These are phyloP conservation scores for Hyphodiscus sp. DNA, from an alignment of 2,329 filamentous ascomycete genomes.

Conservation along the genomic window DNA sequence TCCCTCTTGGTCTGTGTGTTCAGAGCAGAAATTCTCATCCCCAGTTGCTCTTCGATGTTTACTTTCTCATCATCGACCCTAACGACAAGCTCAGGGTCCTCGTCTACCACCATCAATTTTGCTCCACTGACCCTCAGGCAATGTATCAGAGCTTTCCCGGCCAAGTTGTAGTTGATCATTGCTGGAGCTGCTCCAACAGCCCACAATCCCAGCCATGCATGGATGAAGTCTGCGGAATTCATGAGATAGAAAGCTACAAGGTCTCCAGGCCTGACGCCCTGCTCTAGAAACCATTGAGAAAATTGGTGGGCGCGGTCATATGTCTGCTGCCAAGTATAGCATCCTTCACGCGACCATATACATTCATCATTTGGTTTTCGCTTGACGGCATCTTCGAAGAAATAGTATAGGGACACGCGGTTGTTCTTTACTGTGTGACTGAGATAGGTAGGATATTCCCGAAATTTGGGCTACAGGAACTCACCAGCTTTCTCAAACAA, in stretches of 20 bases:
- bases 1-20: constrained; percentile 41
- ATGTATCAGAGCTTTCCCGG: constrained; percentile 57
- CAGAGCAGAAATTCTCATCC: constrained; percentile 50
- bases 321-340: constrained; percentile 52
- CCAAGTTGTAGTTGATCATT: constrained; percentile 65
- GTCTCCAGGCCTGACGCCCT: constrained; percentile 52
- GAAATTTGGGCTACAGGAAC: neutral
- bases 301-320: constrained; percentile 53
- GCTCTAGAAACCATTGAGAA: constrained; percentile 52
- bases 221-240: constrained; percentile 62
- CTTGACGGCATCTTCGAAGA: constrained; percentile 52
- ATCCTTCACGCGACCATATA: constrained; percentile 60
- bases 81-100: constrained; percentile 44
- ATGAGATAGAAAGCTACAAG: constrained; percentile 61
- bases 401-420: constrained; percentile 56
- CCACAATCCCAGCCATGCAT: constrained; percentile 58
- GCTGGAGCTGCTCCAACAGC: constrained; percentile 63
- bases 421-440: constrained; percentile 39
- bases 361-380: constrained; percentile 47
- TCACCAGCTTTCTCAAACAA: neutral
- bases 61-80: constrained; percentile 52
- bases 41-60: constrained; percentile 39
- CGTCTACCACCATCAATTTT: constrained; percentile 52
- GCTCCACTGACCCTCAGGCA: constrained; percentile 54
- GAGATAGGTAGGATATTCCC: neutral